A percentile compares a stretch with the other conserved stretches of the same genome.
Conservation (phyloP, 2,329 filamentous ascomycete species). For the Colletotrichum siamense region DNA sequence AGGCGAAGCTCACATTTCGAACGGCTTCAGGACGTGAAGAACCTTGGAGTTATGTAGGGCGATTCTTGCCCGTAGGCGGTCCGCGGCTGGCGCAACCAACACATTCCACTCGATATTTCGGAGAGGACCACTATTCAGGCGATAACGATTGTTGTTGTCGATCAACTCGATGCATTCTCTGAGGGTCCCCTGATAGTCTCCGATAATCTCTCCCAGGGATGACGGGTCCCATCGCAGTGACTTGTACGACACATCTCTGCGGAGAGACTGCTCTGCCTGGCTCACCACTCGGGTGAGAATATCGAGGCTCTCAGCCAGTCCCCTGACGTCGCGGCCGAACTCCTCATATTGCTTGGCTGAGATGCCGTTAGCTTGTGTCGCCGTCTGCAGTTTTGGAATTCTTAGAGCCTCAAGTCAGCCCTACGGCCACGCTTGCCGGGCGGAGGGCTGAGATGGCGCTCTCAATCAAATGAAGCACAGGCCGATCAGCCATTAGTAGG, state of each 20-base stretch:
- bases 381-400: background rate
- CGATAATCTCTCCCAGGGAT: constrained; percentile 30
- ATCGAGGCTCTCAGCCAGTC: constrained; percentile 35
- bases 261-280: constrained; percentile 31
- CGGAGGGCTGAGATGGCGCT: background rate
- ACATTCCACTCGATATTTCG: constrained; percentile 41
- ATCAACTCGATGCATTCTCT: constrained; percentile 36
- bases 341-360: constrained; percentile 35
- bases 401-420: background rate
- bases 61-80: constrained; percentile 35
- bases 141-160: constrained; percentile 33
- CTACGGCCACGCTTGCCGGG: background rate
- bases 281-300: constrained; percentile 33
- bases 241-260: constrained; percentile 24
- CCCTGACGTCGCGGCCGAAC: constrained; percentile 35
- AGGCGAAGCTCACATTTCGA: constrained; percentile 35
- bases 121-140: constrained; percentile 28
- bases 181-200: constrained; percentile 35
- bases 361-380: background rate
- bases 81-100: constrained; percentile 36
- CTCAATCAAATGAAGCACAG: background rate
- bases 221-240: constrained; percentile 24
- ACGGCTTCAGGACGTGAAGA: constrained; percentile 36
- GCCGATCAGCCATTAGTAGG: background rate
- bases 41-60: constrained; percentile 39